Percentiles rank a stretch among this genome's conserved stretches.
phyloP scores from a whole-genome alignment of 78 protist genomes.

The Cyanophora paradoxa region DNA sequence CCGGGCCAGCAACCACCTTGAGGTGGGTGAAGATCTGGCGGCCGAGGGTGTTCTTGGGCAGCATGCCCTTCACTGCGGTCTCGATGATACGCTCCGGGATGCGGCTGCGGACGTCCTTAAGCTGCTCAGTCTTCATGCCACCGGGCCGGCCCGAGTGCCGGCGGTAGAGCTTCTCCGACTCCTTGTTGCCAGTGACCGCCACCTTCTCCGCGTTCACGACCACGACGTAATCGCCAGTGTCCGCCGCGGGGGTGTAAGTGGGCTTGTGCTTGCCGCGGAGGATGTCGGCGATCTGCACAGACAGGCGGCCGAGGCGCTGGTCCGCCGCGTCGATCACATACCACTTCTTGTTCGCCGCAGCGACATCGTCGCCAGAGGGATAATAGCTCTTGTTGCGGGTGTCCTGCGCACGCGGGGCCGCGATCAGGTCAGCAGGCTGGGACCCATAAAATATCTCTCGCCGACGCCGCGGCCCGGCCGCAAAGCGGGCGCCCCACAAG shows the following conservation, averaged over 20 bases:
- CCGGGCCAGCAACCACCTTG: not conserved
- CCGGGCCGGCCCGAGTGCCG: conserved; percentile 20
- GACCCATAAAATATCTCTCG: too few relatives aligned
- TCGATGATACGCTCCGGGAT: not conserved
- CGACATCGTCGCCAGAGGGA: too few relatives aligned
- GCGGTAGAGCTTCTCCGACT: not conserved
- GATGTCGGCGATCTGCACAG: not conserved
- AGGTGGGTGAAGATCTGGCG: conserved; percentile 13
- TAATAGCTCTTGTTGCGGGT: too few relatives aligned
- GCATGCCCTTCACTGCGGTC: conserved; percentile 1
- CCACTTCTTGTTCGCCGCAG: not conserved
- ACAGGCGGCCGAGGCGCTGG: conserved; percentile 14
- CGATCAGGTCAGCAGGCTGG: too few relatives aligned
- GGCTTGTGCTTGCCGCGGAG: conserved; percentile 17
- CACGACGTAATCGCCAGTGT: not conserved
- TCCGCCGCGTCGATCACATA: conserved; percentile 1
- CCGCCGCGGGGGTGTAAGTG: not conserved
- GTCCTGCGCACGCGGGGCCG: too few relatives aligned
- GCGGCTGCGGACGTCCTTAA: not conserved
- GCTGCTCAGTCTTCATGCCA: not conserved
- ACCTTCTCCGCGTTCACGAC: conserved; percentile 5
- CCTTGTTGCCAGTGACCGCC: not conserved
- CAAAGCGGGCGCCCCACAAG: too few relatives aligned
- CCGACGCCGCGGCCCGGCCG: too few relatives aligned
- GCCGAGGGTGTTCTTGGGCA: conserved; percentile 1